Percentiles rank a stretch among this genome's conserved stretches.
These are phyloP conservation scores for Linnemannia elongata DNA, from an alignment of 192 early-diverging fungal species.

Conservation along the genomic window DNA sequence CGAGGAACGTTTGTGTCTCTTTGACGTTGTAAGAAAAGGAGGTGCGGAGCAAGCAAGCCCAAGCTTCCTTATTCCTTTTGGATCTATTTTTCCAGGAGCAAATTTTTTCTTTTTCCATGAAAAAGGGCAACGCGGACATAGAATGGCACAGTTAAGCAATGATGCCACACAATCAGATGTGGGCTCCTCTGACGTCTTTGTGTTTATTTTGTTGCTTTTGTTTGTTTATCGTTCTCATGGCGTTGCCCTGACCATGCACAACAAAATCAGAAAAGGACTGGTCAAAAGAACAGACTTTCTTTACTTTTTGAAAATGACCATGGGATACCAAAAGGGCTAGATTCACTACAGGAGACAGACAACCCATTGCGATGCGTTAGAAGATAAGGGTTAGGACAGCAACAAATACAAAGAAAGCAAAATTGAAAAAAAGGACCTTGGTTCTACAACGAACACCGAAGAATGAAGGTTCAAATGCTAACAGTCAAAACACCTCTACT, in stretches of 20 bases:
- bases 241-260: background rate
- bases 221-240: background rate
- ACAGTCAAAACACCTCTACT: background rate
- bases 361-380: background rate
- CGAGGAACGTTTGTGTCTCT: too few species aligned
- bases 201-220: background rate
- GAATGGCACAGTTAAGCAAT: background rate
- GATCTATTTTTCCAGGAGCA: background rate
- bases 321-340: background rate
- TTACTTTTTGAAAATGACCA: background rate
- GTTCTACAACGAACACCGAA: background rate
- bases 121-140: background rate
- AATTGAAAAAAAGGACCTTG: background rate
- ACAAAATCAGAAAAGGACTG: background rate
- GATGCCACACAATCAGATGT: background rate
- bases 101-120: background rate
- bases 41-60: too few species aligned
- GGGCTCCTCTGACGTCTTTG: slow-evolving; percentile 7
- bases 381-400: background rate
- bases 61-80: background rate
- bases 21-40: too few species aligned
- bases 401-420: background rate
- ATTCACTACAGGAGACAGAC: background rate
- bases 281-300: background rate
- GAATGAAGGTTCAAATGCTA: background rate